These are phyloP conservation scores for Acmispon strigosus DNA, from an alignment of 306 rosid species.

Conservation along the genomic window DNA sequence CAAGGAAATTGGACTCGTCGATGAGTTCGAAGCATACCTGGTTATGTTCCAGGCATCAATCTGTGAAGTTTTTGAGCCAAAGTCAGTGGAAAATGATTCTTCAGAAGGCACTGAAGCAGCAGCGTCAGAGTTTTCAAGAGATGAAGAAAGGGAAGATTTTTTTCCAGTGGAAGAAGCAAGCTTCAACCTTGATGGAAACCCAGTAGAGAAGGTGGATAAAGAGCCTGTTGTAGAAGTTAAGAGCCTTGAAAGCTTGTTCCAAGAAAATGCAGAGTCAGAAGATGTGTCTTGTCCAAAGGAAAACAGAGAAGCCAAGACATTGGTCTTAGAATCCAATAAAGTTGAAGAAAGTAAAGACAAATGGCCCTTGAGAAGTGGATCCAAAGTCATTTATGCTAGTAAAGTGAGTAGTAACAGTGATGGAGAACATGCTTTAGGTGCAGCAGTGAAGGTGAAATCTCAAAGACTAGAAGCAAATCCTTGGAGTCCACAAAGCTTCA, in stretches of 20 bases:
- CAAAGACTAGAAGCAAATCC: constrained; percentile 27
- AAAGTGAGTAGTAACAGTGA: background rate
- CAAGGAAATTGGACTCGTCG: constrained; percentile 35
- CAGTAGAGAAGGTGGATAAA: constrained; percentile 9
- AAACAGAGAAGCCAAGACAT: constrained; percentile 23
- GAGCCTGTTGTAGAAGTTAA: constrained; percentile 22
- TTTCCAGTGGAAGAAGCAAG: constrained; percentile 11
- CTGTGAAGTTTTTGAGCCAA: constrained; percentile 46
- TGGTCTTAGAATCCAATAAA: constrained; percentile 34
- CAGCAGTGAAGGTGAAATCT: constrained; percentile 26
- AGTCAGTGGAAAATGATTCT: constrained; percentile 33
- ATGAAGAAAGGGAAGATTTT: constrained; percentile 4
- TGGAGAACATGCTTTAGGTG: constrained; percentile 19
- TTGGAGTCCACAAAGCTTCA: constrained; percentile 27
- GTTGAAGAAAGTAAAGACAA: constrained; percentile 42
- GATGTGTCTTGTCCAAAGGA: constrained; percentile 26
- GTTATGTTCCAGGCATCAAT: constrained; percentile 69
- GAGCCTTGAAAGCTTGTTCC: constrained; percentile 35
- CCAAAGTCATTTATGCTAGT: constrained; percentile 27
- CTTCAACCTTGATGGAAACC: constrained; percentile 10
- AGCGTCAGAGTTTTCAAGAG: constrained; percentile 11
- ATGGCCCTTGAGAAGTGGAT: constrained; percentile 33
- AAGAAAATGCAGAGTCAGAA: constrained; percentile 30
- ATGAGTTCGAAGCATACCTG: constrained; percentile 71
- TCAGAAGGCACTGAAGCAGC: constrained; percentile 22